Evolutionary conservation across 768 basidiomycete genomes (phyloP), one percentile per base, ranked within the genome.

Genomic region (Cyclocybe cylindracea): DNA sequence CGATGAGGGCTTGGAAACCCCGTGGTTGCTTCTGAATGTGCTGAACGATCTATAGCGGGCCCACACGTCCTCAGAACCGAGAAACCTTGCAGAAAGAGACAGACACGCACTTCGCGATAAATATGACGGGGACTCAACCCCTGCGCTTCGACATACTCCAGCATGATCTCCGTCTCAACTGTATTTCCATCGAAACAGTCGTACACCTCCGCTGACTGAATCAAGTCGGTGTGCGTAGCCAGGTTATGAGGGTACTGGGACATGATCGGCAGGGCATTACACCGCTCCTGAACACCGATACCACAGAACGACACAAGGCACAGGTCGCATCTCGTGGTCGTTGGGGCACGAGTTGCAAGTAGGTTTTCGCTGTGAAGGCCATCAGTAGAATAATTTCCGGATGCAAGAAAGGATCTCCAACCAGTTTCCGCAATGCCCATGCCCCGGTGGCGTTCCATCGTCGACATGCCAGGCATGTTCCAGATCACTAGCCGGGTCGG

Each of bases 301-400:
- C 91, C 91, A 61, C 91, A 94, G 66, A 93, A 93, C 1, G 78
- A 87, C 7, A 89, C 83, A 53, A 85, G 83, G 58, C 91, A 94
- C 55, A 93, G 79, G 64, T 92, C 91, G 62, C 91, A 94, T 67
- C 82, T 86, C 19, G 88, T 81, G n/a, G 91, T 90, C 32, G 82
- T 69, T 10, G 91, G 91, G 10, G 91, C 89, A 32, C 70, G 74
- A 3, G 86, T 68, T 24, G 89, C 88, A 19, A 91, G 80, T 4
- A 91, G 63, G 61, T 81, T 89, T 68, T 92, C 91, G 61, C 89
- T 91, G 44, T 10, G 54, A 42, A 29, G 29, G 16, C 43, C 45
- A 19, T 36, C 51, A 35, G 48, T 48, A 14, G 39, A 14, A 29
- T 29, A 18, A 24, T 24, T 10, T 18, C n/a, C 16, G 18, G 5